phyloP scores from a whole-genome alignment of 2,329 filamentous ascomycete species.

The Fusarium sterilihyphosum region DNA sequence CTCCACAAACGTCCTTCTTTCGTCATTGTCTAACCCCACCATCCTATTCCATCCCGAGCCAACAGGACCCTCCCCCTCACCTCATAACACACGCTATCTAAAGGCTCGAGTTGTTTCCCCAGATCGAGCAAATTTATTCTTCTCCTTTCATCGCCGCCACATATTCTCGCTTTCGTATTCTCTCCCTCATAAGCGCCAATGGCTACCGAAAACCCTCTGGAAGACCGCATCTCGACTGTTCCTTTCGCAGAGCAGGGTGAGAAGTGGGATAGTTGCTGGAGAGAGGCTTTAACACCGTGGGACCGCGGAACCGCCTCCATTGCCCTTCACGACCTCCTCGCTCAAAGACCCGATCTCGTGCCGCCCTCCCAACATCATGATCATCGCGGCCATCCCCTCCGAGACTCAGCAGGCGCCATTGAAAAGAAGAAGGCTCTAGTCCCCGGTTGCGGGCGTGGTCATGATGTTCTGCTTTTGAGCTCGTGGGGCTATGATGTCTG shows the following conservation, averaged over 20 bases:
- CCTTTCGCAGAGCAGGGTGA: constrained; percentile 49
- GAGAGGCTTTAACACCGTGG: constrained; percentile 60
- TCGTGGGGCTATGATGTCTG: constrained; percentile 80
- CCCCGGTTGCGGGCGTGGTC: constrained; percentile 83
- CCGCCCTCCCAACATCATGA: constrained; percentile 48
- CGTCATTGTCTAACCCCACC: constrained; percentile 36
- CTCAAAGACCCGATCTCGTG: constrained; percentile 57
- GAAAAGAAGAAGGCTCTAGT: constrained; percentile 67
- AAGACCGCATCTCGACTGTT: constrained; percentile 48
- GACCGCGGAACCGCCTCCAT: constrained; percentile 64
- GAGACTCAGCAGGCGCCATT: constrained; percentile 37
- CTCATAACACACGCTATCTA: constrained; percentile 22
- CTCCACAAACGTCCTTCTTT: constrained; percentile 24
- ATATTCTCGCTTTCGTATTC: background rate
- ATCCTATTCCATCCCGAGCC: constrained; percentile 32
- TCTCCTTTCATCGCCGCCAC: background rate
- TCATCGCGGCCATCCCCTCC: constrained; percentile 43
- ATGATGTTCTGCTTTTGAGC: constrained; percentile 81
- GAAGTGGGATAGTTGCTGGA: constrained; percentile 61
- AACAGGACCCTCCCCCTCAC: constrained; percentile 29
- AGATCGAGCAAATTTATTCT: background rate
- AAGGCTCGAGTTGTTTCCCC: constrained; percentile 1
- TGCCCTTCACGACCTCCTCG: constrained; percentile 64
- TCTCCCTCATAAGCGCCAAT: constrained; percentile 23
- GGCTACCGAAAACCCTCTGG: constrained; percentile 40